Conservation (phyloP, 345 rosid genomes). For the Moricandia arvensis region DNA sequence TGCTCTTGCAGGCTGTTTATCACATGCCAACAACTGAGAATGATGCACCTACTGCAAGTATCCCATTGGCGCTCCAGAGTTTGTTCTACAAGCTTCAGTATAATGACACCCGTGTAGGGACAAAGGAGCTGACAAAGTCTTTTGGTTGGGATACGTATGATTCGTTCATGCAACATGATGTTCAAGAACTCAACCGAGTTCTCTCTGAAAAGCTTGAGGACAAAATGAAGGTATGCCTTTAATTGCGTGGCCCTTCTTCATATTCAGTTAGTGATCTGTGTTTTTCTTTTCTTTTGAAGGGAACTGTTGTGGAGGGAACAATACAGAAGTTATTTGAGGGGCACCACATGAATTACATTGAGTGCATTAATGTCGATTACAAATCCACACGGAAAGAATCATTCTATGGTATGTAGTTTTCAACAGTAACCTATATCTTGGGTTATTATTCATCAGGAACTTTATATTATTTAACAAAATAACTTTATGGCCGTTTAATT, state of each 20-base stretch:
- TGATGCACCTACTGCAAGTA: conserved; percentile 90
- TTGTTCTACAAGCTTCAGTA: conserved; percentile 94
- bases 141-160: conserved; percentile 99
- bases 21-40: conserved; percentile 99
- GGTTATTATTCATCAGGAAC: neutral
- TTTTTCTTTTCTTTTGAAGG: conserved; percentile 44
- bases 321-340: conserved; percentile 97
- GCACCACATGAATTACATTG: conserved; percentile 97
- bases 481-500: conserved; percentile 17
- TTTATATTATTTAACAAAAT: conserved; percentile 4
- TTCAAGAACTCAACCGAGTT: conserved; percentile 94
- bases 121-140: conserved; percentile 87
- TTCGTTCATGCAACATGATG: conserved; percentile 99
- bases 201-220: conserved; percentile 92
- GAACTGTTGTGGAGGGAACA: conserved; percentile 98
- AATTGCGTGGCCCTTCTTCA: neutral
- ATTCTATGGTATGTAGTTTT: conserved; percentile 67
- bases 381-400: conserved; percentile 96
- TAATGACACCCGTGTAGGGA: conserved; percentile 86
- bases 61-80: conserved; percentile 94
- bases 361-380: conserved; percentile 92
- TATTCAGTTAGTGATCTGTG: conserved; percentile 14
- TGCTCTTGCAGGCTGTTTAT: conserved; percentile 73
- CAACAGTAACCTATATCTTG: neutral
- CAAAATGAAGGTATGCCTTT: conserved; percentile 78